Base-by-base conservation (phyloP, 257 asterid genomes). In the Rhazya stricta region DNA sequence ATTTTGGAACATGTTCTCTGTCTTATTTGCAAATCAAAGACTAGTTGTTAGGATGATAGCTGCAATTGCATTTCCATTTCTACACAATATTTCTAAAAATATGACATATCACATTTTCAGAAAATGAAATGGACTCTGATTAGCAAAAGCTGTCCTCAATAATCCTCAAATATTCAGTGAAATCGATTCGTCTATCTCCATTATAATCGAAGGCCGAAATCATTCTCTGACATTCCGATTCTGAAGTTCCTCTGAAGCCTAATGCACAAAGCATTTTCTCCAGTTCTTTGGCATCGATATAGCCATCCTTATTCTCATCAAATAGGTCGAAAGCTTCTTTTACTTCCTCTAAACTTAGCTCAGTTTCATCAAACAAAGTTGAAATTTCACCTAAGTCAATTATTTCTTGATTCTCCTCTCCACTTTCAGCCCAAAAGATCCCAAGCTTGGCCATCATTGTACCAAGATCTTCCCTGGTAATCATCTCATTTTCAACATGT, bases 271-370 rank as follows among this genome's bases (percentile, higher is more conserved):
- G 3, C 63, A 92, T 86, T 76, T 73, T 85, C 50, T 87, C 88
- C 86, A 92, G 69, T 78, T 92, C 95, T 56, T 41, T 46, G 8
- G 84, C 91, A 73, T 92, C 93, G 34, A 92, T 87, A 71, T 84
- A 85, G 48, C 97, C 97, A 81, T 92, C 97, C 63, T 74, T 58
- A 30, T 48, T 37, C 48, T 42, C 73, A 61, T 73, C 62, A 21
- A 30, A 73, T 36, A 43, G 78, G 67, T 76, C 50, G n/a, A 72
- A 77, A 56, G 88, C 53, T 32, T 46, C 51, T 39, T 37, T 65
- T 23, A 30, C 63, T 71, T 71, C 75, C 48, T 71, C 75, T 32
- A 45, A 0, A 32, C 74, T 69, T 25, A 37, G 36, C 36, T 45
- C 41, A 15, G 1, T 45, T 30, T 69, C 74, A 27, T 13, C 19